A percentile compares a stretch with the other conserved stretches of the same genome.
phyloP scores from a whole-genome alignment of 371 early-diverging fungal genomes.

The Mucor velutinosus region DNA sequence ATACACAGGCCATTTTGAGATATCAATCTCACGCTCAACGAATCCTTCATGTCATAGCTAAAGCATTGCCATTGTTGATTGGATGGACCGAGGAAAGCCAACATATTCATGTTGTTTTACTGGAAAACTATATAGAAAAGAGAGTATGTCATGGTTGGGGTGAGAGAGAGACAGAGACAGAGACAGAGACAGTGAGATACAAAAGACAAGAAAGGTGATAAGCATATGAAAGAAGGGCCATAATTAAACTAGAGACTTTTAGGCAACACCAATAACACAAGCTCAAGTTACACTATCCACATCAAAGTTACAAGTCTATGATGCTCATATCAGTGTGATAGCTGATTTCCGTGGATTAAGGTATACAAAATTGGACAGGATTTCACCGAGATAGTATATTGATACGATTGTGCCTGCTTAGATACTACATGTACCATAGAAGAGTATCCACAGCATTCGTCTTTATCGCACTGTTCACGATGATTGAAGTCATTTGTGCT shows the following conservation, averaged over 20 bases:
- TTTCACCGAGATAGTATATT: background rate
- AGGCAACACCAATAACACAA: conserved; percentile 61
- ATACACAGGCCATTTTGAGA: conserved; percentile 64
- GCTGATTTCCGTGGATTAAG: conserved; percentile 75
- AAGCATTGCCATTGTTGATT: conserved; percentile 68
- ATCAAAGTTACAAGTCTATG: conserved; percentile 73
- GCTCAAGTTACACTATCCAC: conserved; percentile 71
- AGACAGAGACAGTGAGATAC: no score
- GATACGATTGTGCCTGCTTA: conserved; percentile 3
- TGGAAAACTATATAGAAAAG: conserved; percentile 73
- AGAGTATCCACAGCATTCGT: conserved; percentile 69
- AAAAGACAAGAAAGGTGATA: background rate
- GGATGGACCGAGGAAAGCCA: conserved; percentile 75
- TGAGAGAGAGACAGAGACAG: background rate
- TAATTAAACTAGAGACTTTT: background rate
- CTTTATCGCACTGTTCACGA: conserved; percentile 70
- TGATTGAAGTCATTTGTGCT: conserved; percentile 74
- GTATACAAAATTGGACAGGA: conserved; percentile 8
- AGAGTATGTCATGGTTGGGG: conserved; percentile 32
- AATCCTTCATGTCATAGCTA: conserved; percentile 63
- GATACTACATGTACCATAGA: conserved; percentile 88
- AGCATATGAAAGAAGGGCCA: background rate
- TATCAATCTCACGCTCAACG: conserved; percentile 76
- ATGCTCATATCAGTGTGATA: conserved; percentile 64
- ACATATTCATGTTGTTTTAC: conserved; percentile 59